Evolutionary conservation across 805 yeast species (phyloP), one percentile per base, ranked within the genome.

Genomic region (Lipomyces sp.): DNA sequence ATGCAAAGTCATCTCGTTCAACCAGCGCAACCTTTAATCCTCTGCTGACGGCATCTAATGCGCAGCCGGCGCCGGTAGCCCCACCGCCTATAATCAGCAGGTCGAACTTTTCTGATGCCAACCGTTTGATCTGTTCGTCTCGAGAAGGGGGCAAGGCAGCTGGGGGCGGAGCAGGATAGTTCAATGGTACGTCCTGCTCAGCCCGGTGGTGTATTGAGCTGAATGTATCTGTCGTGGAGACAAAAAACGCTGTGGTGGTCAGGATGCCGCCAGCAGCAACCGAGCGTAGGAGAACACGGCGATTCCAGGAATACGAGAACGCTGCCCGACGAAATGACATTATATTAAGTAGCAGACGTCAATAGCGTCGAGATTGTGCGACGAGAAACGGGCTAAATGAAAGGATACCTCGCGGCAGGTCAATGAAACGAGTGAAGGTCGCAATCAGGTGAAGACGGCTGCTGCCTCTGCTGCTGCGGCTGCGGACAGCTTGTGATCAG

Each of bases 71-170:
- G 69, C 98, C 98, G 15, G 95, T 88, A 51, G 98, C 98, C 76
- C 98, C 98, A 72, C 97, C 98, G 68, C 98, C 98, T 72, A 94
- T 87, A 72, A 93, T 83, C 70, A 93, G 79, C n/a, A 93, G 84
- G 76, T 94, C 98, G 74, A 85, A 87, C 75, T 88, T 33, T 50
- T 55, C 65, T 13, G 66, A 35, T 29, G 53, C 59, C 54, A 72
- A 63, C 11, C 59, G 50, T 51, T 63, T 59, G 50, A 72, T 39
- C 58, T 65, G 69, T 34, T 42, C 55, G 33, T 56, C 69, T 11
- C 74, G 66, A 15, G 71, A 55, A 8, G 73, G 73, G n/a, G 67
- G 71, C 55, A 54, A 53, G 29, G 59, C 53, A 48, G 51, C 57
- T 11, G 64, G 69, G 3, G 53, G 59, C 18, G 70, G 70, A 7